phyloP scores from a whole-genome alignment of 202 grass and related monocot species.

The Panicum hallii region DNA sequence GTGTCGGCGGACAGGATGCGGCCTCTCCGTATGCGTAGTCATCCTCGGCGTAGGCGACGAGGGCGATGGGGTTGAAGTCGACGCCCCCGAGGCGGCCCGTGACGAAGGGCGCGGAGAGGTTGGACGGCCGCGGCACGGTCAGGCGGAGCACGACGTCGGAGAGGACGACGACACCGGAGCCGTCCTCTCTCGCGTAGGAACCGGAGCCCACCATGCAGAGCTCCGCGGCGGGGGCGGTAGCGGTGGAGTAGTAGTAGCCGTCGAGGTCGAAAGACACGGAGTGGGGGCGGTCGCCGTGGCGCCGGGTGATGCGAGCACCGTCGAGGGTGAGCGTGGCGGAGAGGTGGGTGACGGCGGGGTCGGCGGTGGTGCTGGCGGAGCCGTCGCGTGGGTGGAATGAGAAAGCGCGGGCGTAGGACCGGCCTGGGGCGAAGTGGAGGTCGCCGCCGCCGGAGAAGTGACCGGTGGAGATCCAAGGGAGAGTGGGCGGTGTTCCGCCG shows the following conservation, averaged over 20 bases:
- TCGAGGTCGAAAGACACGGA: conserved; percentile 17
- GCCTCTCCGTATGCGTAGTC: conserved; percentile 49
- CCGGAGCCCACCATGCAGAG: conserved; percentile 28
- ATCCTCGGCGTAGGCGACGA: conserved; percentile 58
- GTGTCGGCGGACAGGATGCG: not conserved
- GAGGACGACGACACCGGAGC: not conserved
- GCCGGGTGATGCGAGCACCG: not conserved
- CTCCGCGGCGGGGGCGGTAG: not conserved
- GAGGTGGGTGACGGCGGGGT: conserved; percentile 31
- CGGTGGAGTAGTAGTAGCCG: not conserved
- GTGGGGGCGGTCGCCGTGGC: not conserved
- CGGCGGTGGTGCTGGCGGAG: not conserved
- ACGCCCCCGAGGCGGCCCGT: conserved; percentile 32
- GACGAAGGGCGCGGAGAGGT: not conserved
- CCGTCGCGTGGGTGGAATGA: not conserved
- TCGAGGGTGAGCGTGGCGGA: not conserved
- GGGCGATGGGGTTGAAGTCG: conserved; percentile 33
- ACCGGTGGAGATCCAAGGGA: not conserved
- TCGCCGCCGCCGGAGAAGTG: not conserved
- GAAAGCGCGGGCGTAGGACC: not conserved
- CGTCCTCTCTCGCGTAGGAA: not conserved
- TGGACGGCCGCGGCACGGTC: not conserved
- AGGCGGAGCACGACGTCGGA: not conserved
- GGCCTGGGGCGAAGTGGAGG: not conserved
- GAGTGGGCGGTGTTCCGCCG: no score